These are phyloP conservation scores for Ophiocordyceps polyrhachis-furcata DNA, from an alignment of 2,329 filamentous ascomycete genomes.

Conservation along the genomic window DNA sequence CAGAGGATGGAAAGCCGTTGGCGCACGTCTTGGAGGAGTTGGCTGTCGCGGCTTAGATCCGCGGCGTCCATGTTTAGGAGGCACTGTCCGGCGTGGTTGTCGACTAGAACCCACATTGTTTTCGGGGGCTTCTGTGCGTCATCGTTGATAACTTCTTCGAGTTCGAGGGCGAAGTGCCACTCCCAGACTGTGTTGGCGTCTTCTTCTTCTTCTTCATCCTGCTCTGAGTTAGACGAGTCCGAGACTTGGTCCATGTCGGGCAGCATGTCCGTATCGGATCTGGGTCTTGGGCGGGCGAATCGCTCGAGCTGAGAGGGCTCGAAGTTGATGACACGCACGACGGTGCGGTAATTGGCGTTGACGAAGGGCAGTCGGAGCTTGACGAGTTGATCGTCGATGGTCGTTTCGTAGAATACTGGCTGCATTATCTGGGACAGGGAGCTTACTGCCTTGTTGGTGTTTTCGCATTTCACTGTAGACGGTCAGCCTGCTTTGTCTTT, in stretches of 20 bases:
- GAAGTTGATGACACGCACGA: conserved; percentile 69
- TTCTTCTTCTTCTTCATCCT: conserved; percentile 7
- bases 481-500: background rate
- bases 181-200: conserved; percentile 37
- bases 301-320: conserved; percentile 50
- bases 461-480: conserved; percentile 26
- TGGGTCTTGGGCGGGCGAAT: conserved; percentile 36
- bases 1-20: conserved; percentile 63
- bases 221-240: background rate
- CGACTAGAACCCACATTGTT: conserved; percentile 49
- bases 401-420: conserved; percentile 20
- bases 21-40: conserved; percentile 33
- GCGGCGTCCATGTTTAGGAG: conserved; percentile 28
- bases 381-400: conserved; percentile 18
- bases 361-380: conserved; percentile 46
- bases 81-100: conserved; percentile 32
- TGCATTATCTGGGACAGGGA: conserved; percentile 21
- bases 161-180: conserved; percentile 65
- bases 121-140: conserved; percentile 16
- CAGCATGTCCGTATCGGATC: conserved; percentile 29
- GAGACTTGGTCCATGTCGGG: conserved; percentile 19
- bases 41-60: conserved; percentile 34
- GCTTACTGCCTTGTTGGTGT: conserved; percentile 15
- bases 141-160: conserved; percentile 44
- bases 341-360: conserved; percentile 50